A percentile compares a stretch with the other conserved stretches of the same genome.
These are phyloP conservation scores for Theileria equi DNA, from an alignment of 169 alveolate genomes.

Conservation along the genomic window DNA sequence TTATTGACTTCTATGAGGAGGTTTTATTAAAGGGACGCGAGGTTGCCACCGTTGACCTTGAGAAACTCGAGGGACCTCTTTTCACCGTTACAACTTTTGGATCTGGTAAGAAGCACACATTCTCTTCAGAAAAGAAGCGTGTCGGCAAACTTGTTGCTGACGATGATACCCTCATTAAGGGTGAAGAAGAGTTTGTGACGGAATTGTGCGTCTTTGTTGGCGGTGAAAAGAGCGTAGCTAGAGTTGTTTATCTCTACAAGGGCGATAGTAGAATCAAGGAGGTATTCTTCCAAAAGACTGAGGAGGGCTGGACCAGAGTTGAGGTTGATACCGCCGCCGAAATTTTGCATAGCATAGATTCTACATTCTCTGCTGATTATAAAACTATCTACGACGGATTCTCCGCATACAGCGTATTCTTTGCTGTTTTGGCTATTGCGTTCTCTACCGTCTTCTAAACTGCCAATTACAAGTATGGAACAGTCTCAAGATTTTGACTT, in stretches of 20 bases:
- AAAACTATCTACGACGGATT: constrained; percentile 5
- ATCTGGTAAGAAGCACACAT: constrained; percentile 6
- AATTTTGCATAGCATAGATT: neutral
- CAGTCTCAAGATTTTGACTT: no score
- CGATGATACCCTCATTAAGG: neutral
- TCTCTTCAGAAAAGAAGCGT: neutral
- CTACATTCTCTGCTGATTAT: neutral
- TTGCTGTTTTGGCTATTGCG: constrained; percentile 6
- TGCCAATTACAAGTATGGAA: no score
- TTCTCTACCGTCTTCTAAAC: neutral
- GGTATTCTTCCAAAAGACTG: neutral
- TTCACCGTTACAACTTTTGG: neutral
- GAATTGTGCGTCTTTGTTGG: no score
- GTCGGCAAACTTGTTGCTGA: neutral
- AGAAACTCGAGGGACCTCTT: neutral
- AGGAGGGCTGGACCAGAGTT: neutral
- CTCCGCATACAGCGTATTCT: constrained; percentile 3
- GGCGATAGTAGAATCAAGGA: constrained; percentile 12
- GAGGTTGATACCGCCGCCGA: neutral
- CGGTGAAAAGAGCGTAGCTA: constrained; percentile 2
- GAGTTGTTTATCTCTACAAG: neutral
- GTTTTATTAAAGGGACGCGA: neutral
- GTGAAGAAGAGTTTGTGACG: no score
- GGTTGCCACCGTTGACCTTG: neutral
- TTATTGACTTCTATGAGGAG: neutral